Base-by-base conservation (phyloP, 257 asterid species). In the Nicotiana otophora region DNA sequence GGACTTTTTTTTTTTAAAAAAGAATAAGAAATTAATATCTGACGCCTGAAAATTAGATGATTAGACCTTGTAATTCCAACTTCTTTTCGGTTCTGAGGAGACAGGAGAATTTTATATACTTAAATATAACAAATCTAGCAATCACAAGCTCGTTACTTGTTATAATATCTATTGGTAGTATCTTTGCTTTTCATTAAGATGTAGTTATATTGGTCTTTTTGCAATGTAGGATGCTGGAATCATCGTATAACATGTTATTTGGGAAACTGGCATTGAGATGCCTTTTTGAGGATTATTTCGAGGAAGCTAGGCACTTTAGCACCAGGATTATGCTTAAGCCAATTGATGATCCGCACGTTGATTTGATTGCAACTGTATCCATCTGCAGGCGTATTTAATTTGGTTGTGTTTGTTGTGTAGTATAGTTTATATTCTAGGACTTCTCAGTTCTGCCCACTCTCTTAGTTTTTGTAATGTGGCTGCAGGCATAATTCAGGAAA, bases 321-420 rank as follows among this genome's bases (percentile, higher is more conserved):
- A 83, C 96, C 39, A 89, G 90, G 58, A 89, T 94, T 84, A 92
- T 94, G 97, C 97, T 94, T 54, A 94, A 92, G 90, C 98, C 98
- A 36, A 91, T 91, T 72, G 97, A 94, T 64, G 98, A 94, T 92
- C 97, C 97, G n/a, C 98, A 92, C 14, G 97, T 95, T 30, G 97
- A 95, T 90, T 88, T 95, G 91, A 91, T 95, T 86, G 98, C 97
- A 46, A 87, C 91, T 82, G 98, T 95, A 95, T 95, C 96, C 96
- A 19, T 31, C 63, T 36, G 36, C 16, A 10, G 5, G 26, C 26
- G 7, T 11, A 19, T 7, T 42, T 61, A 75, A 75, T 75, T 51
- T 75, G 63, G 26, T 75, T 28, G 28, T 75, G 1, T 28, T 51
- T 1, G 63, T 28, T 48, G 63, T 39, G 51, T 51, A 28, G 46